Base-by-base conservation (phyloP, 2,329 filamentous ascomycete genomes). In the Nemania abortiva region DNA sequence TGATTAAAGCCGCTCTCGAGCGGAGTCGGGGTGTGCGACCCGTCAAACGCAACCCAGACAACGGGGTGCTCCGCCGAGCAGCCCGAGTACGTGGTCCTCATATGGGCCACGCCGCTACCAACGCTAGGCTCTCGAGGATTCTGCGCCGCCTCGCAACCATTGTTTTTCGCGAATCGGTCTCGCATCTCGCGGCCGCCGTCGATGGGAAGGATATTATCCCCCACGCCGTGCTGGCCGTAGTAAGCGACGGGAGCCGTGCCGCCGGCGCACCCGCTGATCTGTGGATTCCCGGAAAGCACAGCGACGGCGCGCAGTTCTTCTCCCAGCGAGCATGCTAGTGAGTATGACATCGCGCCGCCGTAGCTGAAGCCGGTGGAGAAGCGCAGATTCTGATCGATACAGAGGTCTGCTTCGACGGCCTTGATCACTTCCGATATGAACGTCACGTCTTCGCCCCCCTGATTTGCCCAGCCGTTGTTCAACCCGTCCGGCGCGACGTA, bases 361-460 rank as follows among this genome's bases (percentile, higher is more conserved):
- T 79, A 81, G 61, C 76, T 79, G 72, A 80, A 82, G 42, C 80
- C 80, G 1, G 78, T 78, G 6, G 79, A 75, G 73, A 80, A 82
- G 65, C 79, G 77, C 37, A 75, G 75, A 22, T 70, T 74, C 52
- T 76, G 70, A 68, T 82, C 76, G 49, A 82, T 71, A 65, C 81
- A 82, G 53, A 82, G 77, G 57, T 78, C 77, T 9, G 68, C 71
- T 60, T 81, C 78, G 29, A 81, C 71, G 29, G 74, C 67, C 52
- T 77, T 72, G 52, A 79, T 71, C 52, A 82, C 75, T 1, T 72
- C 69, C 65, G 79, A 76, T 42, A 80, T 72, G 72, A 82, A 79
- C 1, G 75, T 74, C 22, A 81, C 70, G 61, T 82, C 81, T 64
- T 81, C 78, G 61, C 79, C 80, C 39, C 74, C 77, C 15, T 58